Evolutionary conservation across 192 early-diverging fungal species (phyloP), one percentile per base, ranked within the genome.

Genomic region (Haplosporangium gracile): DNA sequence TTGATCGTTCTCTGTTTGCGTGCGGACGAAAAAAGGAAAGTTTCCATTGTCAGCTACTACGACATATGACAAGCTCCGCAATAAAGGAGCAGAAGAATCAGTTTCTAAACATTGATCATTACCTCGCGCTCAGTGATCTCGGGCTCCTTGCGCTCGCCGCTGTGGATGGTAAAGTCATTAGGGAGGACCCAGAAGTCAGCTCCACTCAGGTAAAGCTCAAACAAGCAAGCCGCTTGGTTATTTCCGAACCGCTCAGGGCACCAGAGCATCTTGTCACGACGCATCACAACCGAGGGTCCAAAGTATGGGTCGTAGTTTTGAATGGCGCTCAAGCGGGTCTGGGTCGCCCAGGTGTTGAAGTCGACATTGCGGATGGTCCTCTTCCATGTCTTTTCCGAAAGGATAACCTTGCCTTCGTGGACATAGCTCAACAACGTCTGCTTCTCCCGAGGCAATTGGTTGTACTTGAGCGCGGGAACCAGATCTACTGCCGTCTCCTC

Each of bases 241-340:
- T 93, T 87, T 32, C 90, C 83, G 68, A 93, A 93, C 5, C 92
- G 82, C 70, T 93, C 92, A 26, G 92, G 83, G 63, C 92, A 93
- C 91, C 90, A 93, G 42, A 90, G 82, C 68, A 87, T 89, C 55
- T 86, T 88, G 11, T 88, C 87, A 70, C 89, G 89, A 47, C 89
- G 90, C 36, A 88, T 71, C 32, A 93, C 78, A 13, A 93, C 90
- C 11, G 91, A 89, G 24, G 92, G 92, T 38, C 88, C 84, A 77
- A 92, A 93, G 69, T 91, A 91, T n/a, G 91, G 88, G 68, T 93
- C 92, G 69, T 92, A 93, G 45, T 91, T 88, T 49, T 91, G 87
- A 13, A 92, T 86, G 0, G 83, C 75, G 60, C 90, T 92, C 34
- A 91, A 43, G 10, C 79, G 74, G 4, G 79, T 76, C 16, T 83